Evolutionary conservation across 2,329 filamentous ascomycete species (phyloP), one percentile per base, ranked within the genome.

Genomic region (Escovopsis sp.): DNA sequence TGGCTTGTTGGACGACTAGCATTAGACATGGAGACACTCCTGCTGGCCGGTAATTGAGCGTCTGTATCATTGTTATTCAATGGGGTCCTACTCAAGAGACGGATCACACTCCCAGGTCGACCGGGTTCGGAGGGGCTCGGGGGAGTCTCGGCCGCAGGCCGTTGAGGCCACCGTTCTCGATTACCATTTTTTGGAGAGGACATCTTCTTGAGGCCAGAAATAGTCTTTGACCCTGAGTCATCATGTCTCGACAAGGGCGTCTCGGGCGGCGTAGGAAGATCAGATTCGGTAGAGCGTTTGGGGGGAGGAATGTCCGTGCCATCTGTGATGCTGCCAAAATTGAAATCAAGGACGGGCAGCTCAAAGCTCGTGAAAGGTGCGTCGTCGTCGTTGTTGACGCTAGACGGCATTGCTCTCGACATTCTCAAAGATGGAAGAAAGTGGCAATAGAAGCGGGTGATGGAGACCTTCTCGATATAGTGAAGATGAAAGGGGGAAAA

Each of bases 271-370:
- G 65, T 63, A 37, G 63, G 64, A 35, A 65, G 62, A 55, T 72
- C 68, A 50, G 65, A 59, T 42, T 68, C 58, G 38, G 73, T 73
- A 39, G 73, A 77, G 15, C 72, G 72, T 38, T 63, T 64, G 23
- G 74, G 74, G 28, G 74, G 70, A 36, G 74, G 74, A 49, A 78
- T 78, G 53, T 73, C 55, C 55, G 74, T 78, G 42, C 74, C 74
- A 35, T 77, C 73, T 36, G 74, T 77, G 54, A 78, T 62, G 38
- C 68, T 73, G 45, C 68, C 66, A 51, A 77, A 75, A 49, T 75
- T 69, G 60, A 78, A 67, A 48, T 77, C 63, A 47, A 78, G 65
- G 38, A 66, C 68, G 8, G 74, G 74, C 45, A 78, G 67, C 60
- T 77, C 70, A 48, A 78, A 77, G 51, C 63, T 64, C 44, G 55